phyloP scores from a whole-genome alignment of 225 moss, liverwort and hornwort species.

The Sphagnum tenellum region DNA sequence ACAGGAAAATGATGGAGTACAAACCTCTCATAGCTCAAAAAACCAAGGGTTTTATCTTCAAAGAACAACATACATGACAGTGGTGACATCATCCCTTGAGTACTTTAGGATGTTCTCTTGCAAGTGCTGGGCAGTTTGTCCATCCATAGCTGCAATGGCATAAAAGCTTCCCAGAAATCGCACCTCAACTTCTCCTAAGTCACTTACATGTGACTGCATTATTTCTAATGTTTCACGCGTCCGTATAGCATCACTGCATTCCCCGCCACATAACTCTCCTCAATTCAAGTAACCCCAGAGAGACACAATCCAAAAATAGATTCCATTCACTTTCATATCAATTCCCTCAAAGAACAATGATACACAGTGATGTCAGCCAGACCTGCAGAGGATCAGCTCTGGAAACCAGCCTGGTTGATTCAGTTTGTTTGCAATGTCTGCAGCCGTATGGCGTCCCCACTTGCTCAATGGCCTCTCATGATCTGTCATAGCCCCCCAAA shows the following conservation, averaged over 20 bases:
- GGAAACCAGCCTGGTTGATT: slow-evolving; percentile 72
- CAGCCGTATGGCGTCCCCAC: slow-evolving; percentile 81
- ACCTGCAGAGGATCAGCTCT: slow-evolving; percentile 96
- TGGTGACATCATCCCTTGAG: slow-evolving; percentile 60
- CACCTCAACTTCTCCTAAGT: slow-evolving; percentile 68
- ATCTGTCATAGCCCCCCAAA: slow-evolving; percentile 35
- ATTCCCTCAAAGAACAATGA: too few relatives aligned
- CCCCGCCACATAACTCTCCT: too few relatives aligned
- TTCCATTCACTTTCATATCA: too few relatives aligned
- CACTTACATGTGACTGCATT: slow-evolving; percentile 65
- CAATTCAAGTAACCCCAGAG: too few relatives aligned
- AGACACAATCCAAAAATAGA: too few relatives aligned
- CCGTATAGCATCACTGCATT: slow-evolving; percentile 79
- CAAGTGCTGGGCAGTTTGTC: slow-evolving; percentile 90
- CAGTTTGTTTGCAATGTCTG: slow-evolving; percentile 69
- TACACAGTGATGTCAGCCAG: not conserved
- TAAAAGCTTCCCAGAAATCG: slow-evolving; percentile 96
- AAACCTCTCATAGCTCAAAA: too few relatives aligned
- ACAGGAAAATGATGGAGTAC: too few relatives aligned
- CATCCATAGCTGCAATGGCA: slow-evolving; percentile 97
- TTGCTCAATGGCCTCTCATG: slow-evolving; percentile 92
- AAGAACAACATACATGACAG: slow-evolving; percentile 58
- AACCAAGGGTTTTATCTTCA: too few relatives aligned
- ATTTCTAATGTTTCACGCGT: slow-evolving; percentile 87
- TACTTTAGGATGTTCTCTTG: slow-evolving; percentile 78